Evolutionary conservation across 768 basidiomycete genomes (phyloP), one percentile per base, ranked within the genome.

Genomic region (Vishniacozyma victoriae): DNA sequence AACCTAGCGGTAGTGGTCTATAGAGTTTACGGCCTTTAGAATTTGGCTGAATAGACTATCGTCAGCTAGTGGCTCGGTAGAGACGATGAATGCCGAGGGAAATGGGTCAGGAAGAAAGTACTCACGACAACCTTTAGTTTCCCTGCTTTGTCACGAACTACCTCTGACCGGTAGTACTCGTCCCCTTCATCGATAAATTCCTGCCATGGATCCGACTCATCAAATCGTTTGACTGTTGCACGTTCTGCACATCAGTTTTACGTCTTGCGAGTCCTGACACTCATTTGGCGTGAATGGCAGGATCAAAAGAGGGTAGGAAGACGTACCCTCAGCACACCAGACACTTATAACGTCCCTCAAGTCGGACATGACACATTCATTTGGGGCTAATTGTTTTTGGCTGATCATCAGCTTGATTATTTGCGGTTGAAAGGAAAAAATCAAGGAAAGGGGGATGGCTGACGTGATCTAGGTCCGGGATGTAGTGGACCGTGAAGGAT

Each of bases 141-240:
- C 37, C 37, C 18, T 7, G 14, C 11, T 9, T 38, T 14, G 19
- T 9, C 37, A 11, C 37, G 37, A 20, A 7, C 18, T 38, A 9
- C 37, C 9, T 14, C 37, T 38, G 37, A 38, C 18, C 23, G 40
- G 6, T 15, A 14, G 5, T 5, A 11, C 7, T 15, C 41, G 16
- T 25, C 31, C 35, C 7, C 35, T 2, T 9, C 22, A 24, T 52
- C 46, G 1, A 62, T 51, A 4, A 44, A 41, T 4, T 45, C 36
- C 31, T 62, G 60, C 15, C 54, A 20, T 5, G 54, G 45, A 41
- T 55, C 43, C 14, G 40, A 16, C 31, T 62, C 60, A 31, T 62
- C 57, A 23, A 62, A 54, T 1, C 35, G 16, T 2, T 42, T 24
- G 9, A 58, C 54, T 7, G 22, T 26, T 6, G 60, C 57, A 20